These are phyloP conservation scores for Leccinum imitatum DNA, from an alignment of 768 basidiomycete species.

Conservation along the genomic window DNA sequence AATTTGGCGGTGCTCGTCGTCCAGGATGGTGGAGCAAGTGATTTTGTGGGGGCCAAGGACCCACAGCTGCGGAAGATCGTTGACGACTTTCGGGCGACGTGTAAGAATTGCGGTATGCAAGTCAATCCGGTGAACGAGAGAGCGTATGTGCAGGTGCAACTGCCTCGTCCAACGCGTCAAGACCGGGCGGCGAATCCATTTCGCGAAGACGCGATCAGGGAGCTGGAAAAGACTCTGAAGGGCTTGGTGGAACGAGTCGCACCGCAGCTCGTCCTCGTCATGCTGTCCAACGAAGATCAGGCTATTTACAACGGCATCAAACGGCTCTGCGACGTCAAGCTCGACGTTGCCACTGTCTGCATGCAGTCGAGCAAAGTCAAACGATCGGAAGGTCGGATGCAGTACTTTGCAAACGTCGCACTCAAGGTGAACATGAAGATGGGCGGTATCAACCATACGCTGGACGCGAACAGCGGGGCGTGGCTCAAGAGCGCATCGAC, in stretches of 20 bases:
- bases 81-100: constrained; percentile 58
- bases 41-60: constrained; percentile 54
- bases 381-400: constrained; percentile 44
- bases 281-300: constrained; percentile 48
- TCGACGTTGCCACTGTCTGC: constrained; percentile 64
- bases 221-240: not conserved
- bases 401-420: constrained; percentile 56
- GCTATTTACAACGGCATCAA: constrained; percentile 52
- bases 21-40: constrained; percentile 49
- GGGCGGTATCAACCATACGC: constrained; percentile 51
- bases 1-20: constrained; percentile 73
- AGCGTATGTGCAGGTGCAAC: constrained; percentile 34
- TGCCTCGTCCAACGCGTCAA: constrained; percentile 52
- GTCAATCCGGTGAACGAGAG: constrained; percentile 33
- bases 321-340: constrained; percentile 45
- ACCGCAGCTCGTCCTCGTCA: constrained; percentile 39
- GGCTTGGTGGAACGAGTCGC: not conserved
- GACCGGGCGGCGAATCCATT: constrained; percentile 43
- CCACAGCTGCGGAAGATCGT: constrained; percentile 44
- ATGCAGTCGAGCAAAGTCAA: constrained; percentile 68
- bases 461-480: constrained; percentile 38
- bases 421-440: constrained; percentile 58
- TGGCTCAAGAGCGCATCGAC: constrained; percentile 45
- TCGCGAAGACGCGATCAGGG: constrained; percentile 47
- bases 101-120: constrained; percentile 60